Evolutionary conservation across 257 asterid genomes (phyloP), one percentile per base, ranked within the genome.

Genomic region (Gynochthodes officinalis): DNA sequence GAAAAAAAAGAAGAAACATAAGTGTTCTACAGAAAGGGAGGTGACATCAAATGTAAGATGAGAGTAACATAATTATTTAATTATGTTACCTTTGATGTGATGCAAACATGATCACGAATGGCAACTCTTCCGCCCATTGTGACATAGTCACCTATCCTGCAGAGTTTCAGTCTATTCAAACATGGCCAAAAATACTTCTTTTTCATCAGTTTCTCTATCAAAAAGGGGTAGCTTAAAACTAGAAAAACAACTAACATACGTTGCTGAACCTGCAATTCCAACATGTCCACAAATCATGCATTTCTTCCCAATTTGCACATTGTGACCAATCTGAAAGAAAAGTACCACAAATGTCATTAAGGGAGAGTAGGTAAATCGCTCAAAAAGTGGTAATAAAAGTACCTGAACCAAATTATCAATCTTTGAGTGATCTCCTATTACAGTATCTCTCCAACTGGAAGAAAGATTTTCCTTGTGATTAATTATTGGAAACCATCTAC

Each of bases 361-460:
- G 33, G 14, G 18, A 54, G 64, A 55, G 46, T 16, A 69, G 54
- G 55, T 67, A 35, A 33, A 54, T 16, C 67, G 10, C 40, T 46
- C 18, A 73, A 37, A 54, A 81, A 64, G 64, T 25, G 55, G 53
- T 73, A 46, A 70, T 80, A 68, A 46, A 72, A 83, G 69, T 72
- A 89, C 99, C 97, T 94, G 97, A 49, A 94, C 99, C 77, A 94
- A 82, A 82, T 94, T 94, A 79, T 94, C 97, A 18, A 94, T 88
- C 84, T 94, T 94, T 40, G 99, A 78, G 79, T 89, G 82, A 77
- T 94, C 97, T 64, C 99, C 99, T 37, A 94, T 64, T 37, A 73
- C 67, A 50, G 97, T 94, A 82, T 91, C 95, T 76, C 97, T 88
- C 99, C 99, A 94, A 87, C 99, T 91, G 81, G 82, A 82, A 60